phyloP scores from a whole-genome alignment of 2,329 filamentous ascomycete species.

The Aureobasidium sp. region DNA sequence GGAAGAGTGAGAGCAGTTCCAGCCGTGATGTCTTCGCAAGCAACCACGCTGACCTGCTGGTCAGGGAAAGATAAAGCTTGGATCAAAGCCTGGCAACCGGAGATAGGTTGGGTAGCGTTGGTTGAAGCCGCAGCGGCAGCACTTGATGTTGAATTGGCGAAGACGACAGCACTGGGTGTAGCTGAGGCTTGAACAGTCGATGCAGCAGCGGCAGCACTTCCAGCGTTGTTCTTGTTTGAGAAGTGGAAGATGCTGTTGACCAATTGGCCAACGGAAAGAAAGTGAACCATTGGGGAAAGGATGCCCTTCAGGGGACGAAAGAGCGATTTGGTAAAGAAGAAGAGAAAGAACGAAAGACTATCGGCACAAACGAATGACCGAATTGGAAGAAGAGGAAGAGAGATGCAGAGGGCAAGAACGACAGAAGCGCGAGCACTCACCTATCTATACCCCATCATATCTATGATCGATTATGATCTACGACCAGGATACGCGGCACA shows the following conservation, averaged over 20 bases:
- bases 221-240: neutral
- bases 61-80: neutral
- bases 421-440: neutral
- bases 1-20: neutral
- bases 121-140: neutral
- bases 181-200: neutral
- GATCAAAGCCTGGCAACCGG: neutral
- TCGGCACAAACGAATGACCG: neutral
- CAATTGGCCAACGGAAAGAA: neutral
- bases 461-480: neutral
- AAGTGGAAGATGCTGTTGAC: neutral
- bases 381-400: neutral
- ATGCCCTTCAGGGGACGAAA: neutral
- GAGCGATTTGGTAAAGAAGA: neutral
- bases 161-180: neutral
- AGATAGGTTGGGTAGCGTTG: neutral
- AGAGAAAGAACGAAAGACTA: neutral
- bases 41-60: neutral
- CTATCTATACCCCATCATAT: neutral
- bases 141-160: neutral
- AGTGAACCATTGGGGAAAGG: neutral
- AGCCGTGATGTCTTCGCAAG: neutral
- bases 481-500: neutral
- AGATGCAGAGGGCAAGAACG: neutral
- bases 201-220: neutral